Conservation (phyloP, 225 moss, liverwort and hornwort species). For the Asterella californica region DNA sequence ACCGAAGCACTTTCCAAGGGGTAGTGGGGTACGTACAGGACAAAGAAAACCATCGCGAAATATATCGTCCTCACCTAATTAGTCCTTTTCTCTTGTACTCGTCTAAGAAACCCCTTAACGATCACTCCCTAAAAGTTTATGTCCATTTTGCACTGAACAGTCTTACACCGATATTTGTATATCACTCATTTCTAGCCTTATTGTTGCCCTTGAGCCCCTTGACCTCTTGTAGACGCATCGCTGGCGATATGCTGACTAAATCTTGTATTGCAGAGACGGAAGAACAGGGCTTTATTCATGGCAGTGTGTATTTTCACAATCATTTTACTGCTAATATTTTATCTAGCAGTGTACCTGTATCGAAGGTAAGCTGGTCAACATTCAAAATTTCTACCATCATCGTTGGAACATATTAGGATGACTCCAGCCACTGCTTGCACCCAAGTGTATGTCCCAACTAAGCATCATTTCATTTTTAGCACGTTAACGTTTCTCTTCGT, state of each 20-base stretch:
- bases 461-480: not conserved
- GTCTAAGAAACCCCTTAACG: not conserved
- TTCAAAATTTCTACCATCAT: not conserved
- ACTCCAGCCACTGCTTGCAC: not conserved
- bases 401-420: not conserved
- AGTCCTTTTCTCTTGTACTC: too few species aligned
- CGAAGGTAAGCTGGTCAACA: conserved; percentile 42
- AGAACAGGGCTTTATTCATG: conserved; percentile 67
- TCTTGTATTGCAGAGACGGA: conserved; percentile 49
- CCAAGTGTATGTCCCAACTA: not conserved
- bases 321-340: conserved; percentile 63
- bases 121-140: not conserved
- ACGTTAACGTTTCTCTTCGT: not conserved
- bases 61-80: not conserved
- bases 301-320: conserved; percentile 70
- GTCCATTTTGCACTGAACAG: not conserved
- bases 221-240: not conserved
- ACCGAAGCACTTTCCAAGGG: conserved; percentile 66
- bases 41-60: not conserved
- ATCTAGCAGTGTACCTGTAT: conserved; percentile 66
- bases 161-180: not conserved
- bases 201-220: not conserved
- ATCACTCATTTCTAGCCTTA: not conserved
- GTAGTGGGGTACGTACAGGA: conserved; percentile 66
- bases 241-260: not conserved